These are phyloP conservation scores for Microcyclosporella mali DNA, from an alignment of 2,329 filamentous ascomycete species.

Conservation along the genomic window DNA sequence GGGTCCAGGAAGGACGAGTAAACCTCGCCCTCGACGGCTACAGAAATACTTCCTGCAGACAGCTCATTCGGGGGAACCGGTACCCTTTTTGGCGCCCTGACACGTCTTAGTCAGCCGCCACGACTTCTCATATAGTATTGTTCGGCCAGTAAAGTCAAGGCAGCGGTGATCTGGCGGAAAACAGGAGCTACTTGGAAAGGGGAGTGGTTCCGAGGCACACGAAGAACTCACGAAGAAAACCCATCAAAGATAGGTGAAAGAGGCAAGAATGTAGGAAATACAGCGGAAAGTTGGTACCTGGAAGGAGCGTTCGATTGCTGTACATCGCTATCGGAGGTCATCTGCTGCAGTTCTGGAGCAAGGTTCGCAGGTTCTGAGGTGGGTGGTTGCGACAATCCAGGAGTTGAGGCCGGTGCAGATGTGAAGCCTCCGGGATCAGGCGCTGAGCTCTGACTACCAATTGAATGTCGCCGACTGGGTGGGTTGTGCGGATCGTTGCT, in stretches of 20 bases:
- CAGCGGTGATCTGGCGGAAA: no score
- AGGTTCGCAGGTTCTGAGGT: constrained; percentile 2
- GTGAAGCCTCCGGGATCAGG: constrained; percentile 5
- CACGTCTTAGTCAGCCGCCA: constrained; percentile 7
- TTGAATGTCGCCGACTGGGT: constrained; percentile 18
- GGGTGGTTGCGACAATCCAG: neutral
- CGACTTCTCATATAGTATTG: neutral
- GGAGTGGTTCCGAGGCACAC: neutral
- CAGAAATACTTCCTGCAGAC: constrained; percentile 2
- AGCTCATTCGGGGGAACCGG: constrained; percentile 14
- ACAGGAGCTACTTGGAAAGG: no score
- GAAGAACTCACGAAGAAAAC: constrained; percentile 16
- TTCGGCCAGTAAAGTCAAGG: neutral
- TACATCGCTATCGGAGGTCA: constrained; percentile 4
- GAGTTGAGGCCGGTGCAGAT: constrained; percentile 2
- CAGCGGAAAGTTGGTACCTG: constrained; percentile 17
- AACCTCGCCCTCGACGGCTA: constrained; percentile 4
- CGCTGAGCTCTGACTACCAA: constrained; percentile 19
- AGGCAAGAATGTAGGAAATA: constrained; percentile 11
- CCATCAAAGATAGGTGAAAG: constrained; percentile 6
- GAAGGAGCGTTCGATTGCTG: constrained; percentile 9
- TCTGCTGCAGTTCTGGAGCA: constrained; percentile 5
- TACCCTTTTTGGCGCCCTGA: constrained; percentile 12
- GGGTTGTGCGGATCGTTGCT: constrained; percentile 22
- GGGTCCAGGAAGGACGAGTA: constrained; percentile 1